These are phyloP conservation scores for Ramularia collo-cygni DNA, from an alignment of 2,329 filamentous ascomycete species.

Conservation along the genomic window DNA sequence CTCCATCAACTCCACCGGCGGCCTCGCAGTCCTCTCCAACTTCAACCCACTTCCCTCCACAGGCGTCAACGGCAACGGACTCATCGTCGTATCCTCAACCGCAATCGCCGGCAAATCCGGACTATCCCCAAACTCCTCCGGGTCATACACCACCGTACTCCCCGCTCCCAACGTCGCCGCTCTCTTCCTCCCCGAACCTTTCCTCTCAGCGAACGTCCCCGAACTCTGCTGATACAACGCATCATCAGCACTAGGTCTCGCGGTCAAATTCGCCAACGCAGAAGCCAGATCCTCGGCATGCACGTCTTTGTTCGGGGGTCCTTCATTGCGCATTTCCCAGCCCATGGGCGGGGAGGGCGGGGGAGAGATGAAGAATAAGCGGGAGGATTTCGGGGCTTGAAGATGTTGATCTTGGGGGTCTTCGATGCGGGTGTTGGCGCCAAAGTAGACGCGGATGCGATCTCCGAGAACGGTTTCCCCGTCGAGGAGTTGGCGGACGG, in stretches of 20 bases:
- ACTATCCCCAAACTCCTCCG: constrained; percentile 54
- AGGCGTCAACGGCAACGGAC: constrained; percentile 42
- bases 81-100: constrained; percentile 53
- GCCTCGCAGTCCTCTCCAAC: constrained; percentile 47
- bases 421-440: constrained; percentile 44
- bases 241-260: constrained; percentile 30
- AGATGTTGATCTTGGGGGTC: constrained; percentile 38
- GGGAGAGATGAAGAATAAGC: constrained; percentile 60
- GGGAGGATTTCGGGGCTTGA: constrained; percentile 51
- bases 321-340: constrained; percentile 57
- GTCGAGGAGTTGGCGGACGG: constrained; percentile 66
- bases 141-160: constrained; percentile 54
- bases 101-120: constrained; percentile 56
- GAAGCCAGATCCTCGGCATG: constrained; percentile 55
- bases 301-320: constrained; percentile 59
- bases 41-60: constrained; percentile 40
- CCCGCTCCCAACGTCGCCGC: constrained; percentile 53
- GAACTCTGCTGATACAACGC: constrained; percentile 19
- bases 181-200: constrained; percentile 27
- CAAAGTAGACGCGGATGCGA: constrained; percentile 59
- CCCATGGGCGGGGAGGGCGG: constrained; percentile 58
- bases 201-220: constrained; percentile 4
- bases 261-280: constrained; percentile 49
- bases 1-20: constrained; percentile 52
- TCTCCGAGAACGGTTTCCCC: constrained; percentile 66